Evolutionary conservation across 139 green algal genomes (phyloP), one percentile per base, ranked within the genome.

Genomic region (Edaphochlamys debaryana): DNA sequence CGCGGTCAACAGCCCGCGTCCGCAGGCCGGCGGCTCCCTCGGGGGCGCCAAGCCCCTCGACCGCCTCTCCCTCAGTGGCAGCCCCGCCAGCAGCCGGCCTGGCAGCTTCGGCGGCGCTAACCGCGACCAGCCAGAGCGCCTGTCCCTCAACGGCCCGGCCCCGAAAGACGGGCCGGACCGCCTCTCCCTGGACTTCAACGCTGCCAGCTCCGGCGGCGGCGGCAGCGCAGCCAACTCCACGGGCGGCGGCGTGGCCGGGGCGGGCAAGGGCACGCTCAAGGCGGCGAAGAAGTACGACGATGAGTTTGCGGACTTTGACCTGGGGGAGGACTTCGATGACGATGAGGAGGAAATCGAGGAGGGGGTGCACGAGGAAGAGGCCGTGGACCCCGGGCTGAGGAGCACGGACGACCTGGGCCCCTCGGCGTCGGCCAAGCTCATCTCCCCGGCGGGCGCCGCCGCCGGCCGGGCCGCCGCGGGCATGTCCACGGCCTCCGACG

Each of bases 271-370:
- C 76, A 42, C 42, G 73, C 62, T 42, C 45, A 54, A n/a, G n/a
- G n/a, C n/a, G 45, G 11, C 45, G 9, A 73, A 73, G 45, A 82
- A 82, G 63, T 73, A 74, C 42, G 76, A 82, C 0, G 76, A 82
- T 34, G 76, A 82, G 76, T 82, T 82, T 52, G 63, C n/a, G 19
- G 76, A 73, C n/a, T 74, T 73, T 52, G 75, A 80, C 23, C 27
- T 70, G 4, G n/a, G n/a, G n/a, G 25, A 60, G 20, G 76, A 82
- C 8, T 42, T 40, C 6, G 58, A 70, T 19, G 74, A 81, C 7
- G 68, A 60, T 2, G 68, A 42, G 30, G 41, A 58, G 29, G 68
- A 58, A 25, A 82, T 82, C 32, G 76, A 82, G n/a, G 75, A 66
- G 45, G 75, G 42, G 0, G n/a, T 73, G 15, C 5, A 52, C 23